These are phyloP conservation scores for Xylariaceae sp. DNA, from an alignment of 2,329 filamentous ascomycete species.

Conservation along the genomic window DNA sequence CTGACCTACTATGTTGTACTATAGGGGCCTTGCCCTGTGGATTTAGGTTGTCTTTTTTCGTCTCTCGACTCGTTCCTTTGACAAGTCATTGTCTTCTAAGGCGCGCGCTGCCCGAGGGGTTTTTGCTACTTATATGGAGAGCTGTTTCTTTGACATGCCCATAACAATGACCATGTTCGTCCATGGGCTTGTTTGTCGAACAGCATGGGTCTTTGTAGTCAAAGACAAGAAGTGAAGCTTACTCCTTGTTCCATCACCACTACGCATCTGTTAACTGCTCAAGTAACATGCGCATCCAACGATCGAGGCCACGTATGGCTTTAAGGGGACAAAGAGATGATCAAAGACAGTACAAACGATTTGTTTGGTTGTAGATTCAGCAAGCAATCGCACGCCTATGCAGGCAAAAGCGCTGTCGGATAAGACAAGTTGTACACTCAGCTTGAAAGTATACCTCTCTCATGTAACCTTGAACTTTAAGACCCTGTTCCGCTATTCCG, in stretches of 20 bases:
- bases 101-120: too few species aligned
- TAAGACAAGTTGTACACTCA: too few species aligned
- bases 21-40: too few species aligned
- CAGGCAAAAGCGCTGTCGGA: too few species aligned
- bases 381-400: neutral
- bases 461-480: slow-evolving; percentile 25
- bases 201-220: neutral
- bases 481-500: slow-evolving; percentile 23
- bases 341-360: neutral
- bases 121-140: too few species aligned
- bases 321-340: neutral
- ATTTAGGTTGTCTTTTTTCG: too few species aligned
- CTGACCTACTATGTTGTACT: too few species aligned
- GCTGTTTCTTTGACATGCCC: too few species aligned
- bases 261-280: neutral
- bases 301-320: neutral
- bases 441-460: slow-evolving; percentile 23
- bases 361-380: neutral
- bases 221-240: neutral
- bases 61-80: too few species aligned
- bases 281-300: neutral
- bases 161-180: neutral
- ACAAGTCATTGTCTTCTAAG: too few species aligned
- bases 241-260: neutral
- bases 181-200: neutral